Conservation (phyloP, 2,329 filamentous ascomycete genomes). For the Elsinoe arachidis region DNA sequence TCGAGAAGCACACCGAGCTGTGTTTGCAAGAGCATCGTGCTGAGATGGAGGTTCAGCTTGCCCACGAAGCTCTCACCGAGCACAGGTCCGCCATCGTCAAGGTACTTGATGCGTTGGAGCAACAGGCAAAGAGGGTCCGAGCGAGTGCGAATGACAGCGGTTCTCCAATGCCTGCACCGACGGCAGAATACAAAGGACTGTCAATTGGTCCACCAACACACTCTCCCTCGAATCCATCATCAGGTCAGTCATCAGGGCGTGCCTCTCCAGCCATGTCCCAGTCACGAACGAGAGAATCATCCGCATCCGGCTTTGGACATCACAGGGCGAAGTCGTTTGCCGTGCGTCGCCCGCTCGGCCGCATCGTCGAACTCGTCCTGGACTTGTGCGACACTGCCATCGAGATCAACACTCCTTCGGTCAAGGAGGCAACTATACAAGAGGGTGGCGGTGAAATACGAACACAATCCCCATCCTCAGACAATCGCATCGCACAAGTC, state of each 20-base stretch:
- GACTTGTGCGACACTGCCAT: constrained; percentile 93
- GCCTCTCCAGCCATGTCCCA: constrained; percentile 59
- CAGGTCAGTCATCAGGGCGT: constrained; percentile 61
- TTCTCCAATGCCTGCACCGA: constrained; percentile 24
- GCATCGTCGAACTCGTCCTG: constrained; percentile 88
- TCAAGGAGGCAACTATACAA: constrained; percentile 71
- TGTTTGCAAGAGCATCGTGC: constrained; percentile 93
- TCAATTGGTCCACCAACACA: constrained; percentile 70
- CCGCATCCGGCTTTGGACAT: constrained; percentile 63
- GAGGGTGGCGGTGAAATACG: constrained; percentile 62
- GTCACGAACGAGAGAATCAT: constrained; percentile 59
- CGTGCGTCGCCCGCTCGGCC: constrained; percentile 75
- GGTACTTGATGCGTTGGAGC: constrained; percentile 85
- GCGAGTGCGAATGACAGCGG: constrained; percentile 44
- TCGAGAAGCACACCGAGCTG: constrained; percentile 95
- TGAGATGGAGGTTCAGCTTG: constrained; percentile 95
- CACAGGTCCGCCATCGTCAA: constrained; percentile 92
- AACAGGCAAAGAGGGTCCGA: constrained; percentile 57
- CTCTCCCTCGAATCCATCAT: constrained; percentile 54
- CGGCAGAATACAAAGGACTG: constrained; percentile 77
- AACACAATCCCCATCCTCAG: constrained; percentile 91
- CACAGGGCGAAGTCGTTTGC: constrained; percentile 80
- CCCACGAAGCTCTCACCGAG: constrained; percentile 83
- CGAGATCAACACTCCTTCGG: constrained; percentile 86
- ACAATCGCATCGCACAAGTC: constrained; percentile 88